These are phyloP conservation scores for Syzygium aqueum DNA, from an alignment of 345 rosid species.

Conservation along the genomic window DNA sequence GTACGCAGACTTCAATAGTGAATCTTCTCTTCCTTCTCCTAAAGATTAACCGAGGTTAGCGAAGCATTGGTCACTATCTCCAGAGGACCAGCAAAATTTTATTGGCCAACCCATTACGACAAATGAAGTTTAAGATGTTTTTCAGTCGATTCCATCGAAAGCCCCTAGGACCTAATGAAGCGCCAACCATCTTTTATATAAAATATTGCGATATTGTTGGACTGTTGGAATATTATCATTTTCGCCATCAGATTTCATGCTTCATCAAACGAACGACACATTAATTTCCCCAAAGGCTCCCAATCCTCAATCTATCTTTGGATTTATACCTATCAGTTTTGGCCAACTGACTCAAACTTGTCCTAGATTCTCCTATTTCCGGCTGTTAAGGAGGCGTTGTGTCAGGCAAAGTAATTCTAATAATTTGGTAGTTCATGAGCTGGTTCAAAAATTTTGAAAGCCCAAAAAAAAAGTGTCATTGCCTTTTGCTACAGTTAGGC, in stretches of 20 bases:
- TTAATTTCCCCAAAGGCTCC: neutral
- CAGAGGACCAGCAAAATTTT: neutral
- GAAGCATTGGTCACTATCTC: neutral
- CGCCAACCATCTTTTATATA: neutral
- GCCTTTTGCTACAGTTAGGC: neutral
- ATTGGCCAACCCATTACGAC: neutral
- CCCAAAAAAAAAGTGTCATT: no score
- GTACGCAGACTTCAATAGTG: neutral
- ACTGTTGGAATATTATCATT: neutral
- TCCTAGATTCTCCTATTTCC: neutral
- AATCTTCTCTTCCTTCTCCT: neutral
- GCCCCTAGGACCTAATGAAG: neutral
- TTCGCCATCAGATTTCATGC: neutral
- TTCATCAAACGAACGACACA: neutral
- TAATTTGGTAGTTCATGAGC: no score
- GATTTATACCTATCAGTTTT: no score
- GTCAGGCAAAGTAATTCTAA: no score
- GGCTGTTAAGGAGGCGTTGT: neutral
- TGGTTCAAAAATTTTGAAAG: no score
- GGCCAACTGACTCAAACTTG: neutral
- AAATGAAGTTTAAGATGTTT: neutral
- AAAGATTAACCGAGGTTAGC: neutral
- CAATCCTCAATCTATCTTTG: neutral
- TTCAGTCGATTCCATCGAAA: neutral
- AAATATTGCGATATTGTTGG: no score